phyloP scores from a whole-genome alignment of 1,284 basidiomycete genomes.

The Austroboletus novae-zelandiae region DNA sequence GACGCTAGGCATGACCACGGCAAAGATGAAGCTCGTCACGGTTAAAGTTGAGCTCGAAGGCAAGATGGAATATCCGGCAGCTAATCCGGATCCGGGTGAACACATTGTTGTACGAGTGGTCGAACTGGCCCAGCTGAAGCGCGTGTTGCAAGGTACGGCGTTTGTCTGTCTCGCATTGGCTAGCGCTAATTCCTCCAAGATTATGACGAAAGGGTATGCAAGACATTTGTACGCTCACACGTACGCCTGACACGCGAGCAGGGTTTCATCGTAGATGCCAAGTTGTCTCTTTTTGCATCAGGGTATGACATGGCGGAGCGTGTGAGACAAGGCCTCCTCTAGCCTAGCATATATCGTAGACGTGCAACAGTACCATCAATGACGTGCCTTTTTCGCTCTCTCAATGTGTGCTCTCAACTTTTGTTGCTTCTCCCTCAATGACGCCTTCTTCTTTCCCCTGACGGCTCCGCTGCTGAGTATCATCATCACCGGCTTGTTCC shows the following conservation, averaged over 20 bases:
- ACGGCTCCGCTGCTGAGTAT: constrained; percentile 74
- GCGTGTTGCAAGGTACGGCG: constrained; percentile 63
- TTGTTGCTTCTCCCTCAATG: constrained; percentile 82
- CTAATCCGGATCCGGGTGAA: constrained; percentile 79
- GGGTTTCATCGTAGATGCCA: constrained; percentile 78
- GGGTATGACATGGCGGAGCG: constrained; percentile 60
- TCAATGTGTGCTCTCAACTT: constrained; percentile 74
- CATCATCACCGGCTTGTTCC: constrained; percentile 96
- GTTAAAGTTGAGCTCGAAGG: constrained; percentile 63
- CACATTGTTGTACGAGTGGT: constrained; percentile 76
- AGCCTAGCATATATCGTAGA: background rate
- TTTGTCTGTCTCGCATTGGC: background rate
- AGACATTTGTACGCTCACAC: background rate
- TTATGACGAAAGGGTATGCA: constrained; percentile 58
- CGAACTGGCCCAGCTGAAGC: constrained; percentile 60
- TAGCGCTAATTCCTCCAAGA: constrained; percentile 38
- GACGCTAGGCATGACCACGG: constrained; percentile 72
- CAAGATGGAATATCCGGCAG: constrained; percentile 55
- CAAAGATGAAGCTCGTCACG: constrained; percentile 76
- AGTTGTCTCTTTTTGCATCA: constrained; percentile 68
- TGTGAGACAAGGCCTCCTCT: constrained; percentile 19
- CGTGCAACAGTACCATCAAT: constrained; percentile 21
- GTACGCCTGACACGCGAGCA: constrained; percentile 24
- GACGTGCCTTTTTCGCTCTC: constrained; percentile 58
- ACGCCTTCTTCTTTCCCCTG: constrained; percentile 84